Evolutionary conservation across 768 basidiomycete genomes (phyloP).

Genomic region (Leccinum variicolor): DNA sequence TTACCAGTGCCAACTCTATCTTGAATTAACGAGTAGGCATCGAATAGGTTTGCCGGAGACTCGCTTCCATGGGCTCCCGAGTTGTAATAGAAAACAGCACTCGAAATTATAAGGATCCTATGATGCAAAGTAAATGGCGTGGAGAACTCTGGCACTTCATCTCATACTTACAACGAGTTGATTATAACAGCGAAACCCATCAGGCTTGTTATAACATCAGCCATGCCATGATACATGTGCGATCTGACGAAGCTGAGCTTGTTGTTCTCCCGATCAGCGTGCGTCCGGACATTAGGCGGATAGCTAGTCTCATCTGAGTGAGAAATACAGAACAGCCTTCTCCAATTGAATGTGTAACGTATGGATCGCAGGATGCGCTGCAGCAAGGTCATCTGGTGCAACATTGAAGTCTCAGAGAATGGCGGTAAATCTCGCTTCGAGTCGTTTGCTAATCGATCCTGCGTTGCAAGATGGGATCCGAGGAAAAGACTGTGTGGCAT

Average conservation of each 20-base stretch:
- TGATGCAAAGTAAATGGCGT: not conserved
- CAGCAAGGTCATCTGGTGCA: slow-evolving; percentile 20
- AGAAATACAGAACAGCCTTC: slow-evolving; percentile 24
- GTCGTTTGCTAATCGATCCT: slow-evolving; percentile 56
- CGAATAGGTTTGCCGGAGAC: slow-evolving; percentile 72
- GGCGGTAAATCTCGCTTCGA: slow-evolving; percentile 18
- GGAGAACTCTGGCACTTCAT: not conserved
- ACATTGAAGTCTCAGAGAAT: not conserved
- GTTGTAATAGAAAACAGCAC: slow-evolving; percentile 74
- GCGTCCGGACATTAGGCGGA: slow-evolving; percentile 34
- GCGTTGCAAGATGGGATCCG: slow-evolving; percentile 81
- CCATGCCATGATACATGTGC: slow-evolving; percentile 62
- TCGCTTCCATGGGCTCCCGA: slow-evolving; percentile 37
- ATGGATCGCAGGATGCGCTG: slow-evolving; percentile 14
- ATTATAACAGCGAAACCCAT: slow-evolving; percentile 86
- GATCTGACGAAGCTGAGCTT: slow-evolving; percentile 50
- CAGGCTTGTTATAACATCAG: slow-evolving; percentile 65
- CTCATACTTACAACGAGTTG: slow-evolving; percentile 67
- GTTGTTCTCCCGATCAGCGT: slow-evolving; percentile 58
- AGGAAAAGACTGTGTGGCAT: slow-evolving; percentile 95
- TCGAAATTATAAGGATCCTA: slow-evolving; percentile 79
- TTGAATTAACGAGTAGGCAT: slow-evolving; percentile 76
- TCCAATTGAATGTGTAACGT: slow-evolving; percentile 6
- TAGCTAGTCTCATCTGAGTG: slow-evolving; percentile 18
- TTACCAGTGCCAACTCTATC: slow-evolving; percentile 62